A percentile compares a stretch with the other conserved stretches of the same genome.
Evolutionary conservation across 306 rosid species (phyloP).

Genomic region (Albizia julibrissin): DNA sequence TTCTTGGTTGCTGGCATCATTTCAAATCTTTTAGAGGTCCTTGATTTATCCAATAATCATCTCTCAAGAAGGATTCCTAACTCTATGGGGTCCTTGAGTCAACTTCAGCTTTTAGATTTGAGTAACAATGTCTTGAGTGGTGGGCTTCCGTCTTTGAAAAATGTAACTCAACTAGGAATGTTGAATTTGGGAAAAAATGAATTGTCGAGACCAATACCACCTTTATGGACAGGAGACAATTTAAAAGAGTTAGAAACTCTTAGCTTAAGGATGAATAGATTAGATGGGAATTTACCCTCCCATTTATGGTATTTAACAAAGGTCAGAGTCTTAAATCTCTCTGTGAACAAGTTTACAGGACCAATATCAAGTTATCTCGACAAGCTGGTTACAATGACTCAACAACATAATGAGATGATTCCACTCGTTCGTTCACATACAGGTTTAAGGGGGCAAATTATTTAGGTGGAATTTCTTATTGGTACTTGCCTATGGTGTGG

Average conservation of each 20-base stretch:
- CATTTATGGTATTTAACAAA: too few relatives aligned
- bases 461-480: too few relatives aligned
- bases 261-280: too few relatives aligned
- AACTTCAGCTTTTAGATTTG: background rate
- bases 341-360: background rate
- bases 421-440: too few relatives aligned
- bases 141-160: background rate
- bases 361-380: background rate
- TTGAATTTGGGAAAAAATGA: background rate
- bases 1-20: background rate
- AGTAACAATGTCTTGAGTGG: background rate
- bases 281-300: too few relatives aligned
- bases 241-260: too few relatives aligned
- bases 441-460: too few relatives aligned
- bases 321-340: background rate
- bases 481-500: background rate
- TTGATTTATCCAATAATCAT: background rate
- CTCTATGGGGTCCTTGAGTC: background rate
- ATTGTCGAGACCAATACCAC: too few relatives aligned
- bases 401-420: background rate
- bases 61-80: background rate
- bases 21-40: rapidly evolving
- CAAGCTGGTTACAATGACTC: background rate
- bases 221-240: too few relatives aligned
- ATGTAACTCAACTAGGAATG: background rate